Evolutionary conservation across 202 grass and related monocot species (phyloP).

Genomic region (Sporobolus alterniflorus): DNA sequence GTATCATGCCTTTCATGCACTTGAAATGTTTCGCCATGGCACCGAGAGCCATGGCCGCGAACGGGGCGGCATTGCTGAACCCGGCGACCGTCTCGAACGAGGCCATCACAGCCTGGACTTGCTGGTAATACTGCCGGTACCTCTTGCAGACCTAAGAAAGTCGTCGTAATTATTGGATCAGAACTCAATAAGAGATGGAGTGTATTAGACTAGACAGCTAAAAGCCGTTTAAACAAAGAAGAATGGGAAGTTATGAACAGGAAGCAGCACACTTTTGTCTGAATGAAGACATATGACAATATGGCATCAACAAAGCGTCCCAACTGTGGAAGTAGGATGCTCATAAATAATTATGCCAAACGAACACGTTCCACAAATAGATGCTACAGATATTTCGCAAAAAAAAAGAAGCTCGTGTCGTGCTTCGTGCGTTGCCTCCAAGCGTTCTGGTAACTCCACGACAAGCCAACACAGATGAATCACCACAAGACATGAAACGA

Average conservation of each 20-base stretch:
- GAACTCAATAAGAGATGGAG: not conserved
- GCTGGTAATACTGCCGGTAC: conserved; percentile 88
- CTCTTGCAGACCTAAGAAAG: conserved; percentile 71
- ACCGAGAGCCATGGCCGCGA: conserved; percentile 64
- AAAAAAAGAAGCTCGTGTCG: conserved; percentile 15
- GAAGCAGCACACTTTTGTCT: conserved; percentile 21
- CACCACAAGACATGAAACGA: not conserved
- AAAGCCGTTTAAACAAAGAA: not conserved
- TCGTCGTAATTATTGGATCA: not conserved
- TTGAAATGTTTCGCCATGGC: conserved; percentile 89
- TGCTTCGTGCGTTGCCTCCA: conserved; percentile 2
- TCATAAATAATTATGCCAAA: conserved; percentile 28
- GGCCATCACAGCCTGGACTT: conserved; percentile 78
- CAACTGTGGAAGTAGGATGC: conserved; percentile 39
- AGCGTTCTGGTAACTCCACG: not conserved
- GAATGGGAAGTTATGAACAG: not conserved
- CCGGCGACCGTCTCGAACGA: conserved; percentile 84
- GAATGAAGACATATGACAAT: conserved; percentile 40
- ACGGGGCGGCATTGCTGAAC: conserved; percentile 80
- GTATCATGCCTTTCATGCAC: conserved; percentile 78
- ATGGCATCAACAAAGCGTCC: conserved; percentile 42
- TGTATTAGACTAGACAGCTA: not conserved
- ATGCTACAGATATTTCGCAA: conserved; percentile 46
- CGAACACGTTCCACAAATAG: conserved; percentile 41
- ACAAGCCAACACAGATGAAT: not conserved